Conservation (phyloP, 192 early-diverging fungal genomes). For the Cetraspora pellucida region DNA sequence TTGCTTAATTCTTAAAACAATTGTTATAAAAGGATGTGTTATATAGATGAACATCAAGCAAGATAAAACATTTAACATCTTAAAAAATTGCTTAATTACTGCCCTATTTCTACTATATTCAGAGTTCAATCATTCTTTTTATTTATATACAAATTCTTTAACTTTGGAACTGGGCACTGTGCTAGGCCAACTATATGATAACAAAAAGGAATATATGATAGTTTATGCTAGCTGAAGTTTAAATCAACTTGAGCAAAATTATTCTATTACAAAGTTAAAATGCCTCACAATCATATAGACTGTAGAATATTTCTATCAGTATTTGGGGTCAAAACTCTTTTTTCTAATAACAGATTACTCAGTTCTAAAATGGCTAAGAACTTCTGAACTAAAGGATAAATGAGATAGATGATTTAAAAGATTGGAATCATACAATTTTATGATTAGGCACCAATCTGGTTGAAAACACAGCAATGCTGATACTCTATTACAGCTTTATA, state of each 20-base stretch:
- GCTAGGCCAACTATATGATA: not conserved
- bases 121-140: not conserved
- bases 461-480: not conserved
- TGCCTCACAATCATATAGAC: not conserved
- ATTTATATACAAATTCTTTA: not conserved
- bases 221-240: not conserved
- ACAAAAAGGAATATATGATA: constrained; percentile 1
- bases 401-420: not conserved
- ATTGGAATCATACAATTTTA: not conserved
- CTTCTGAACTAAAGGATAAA: not conserved
- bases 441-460: not conserved
- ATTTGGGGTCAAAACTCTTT: not conserved
- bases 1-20: not conserved
- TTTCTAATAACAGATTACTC: not conserved
- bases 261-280: constrained; percentile 28
- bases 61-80: not conserved
- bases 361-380: not conserved
- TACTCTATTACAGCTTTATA: too few relatives aligned
- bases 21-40: constrained; percentile 1
- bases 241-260: not conserved
- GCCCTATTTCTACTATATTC: not conserved
- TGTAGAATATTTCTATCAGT: not conserved
- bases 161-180: not conserved
- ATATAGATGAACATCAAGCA: not conserved
- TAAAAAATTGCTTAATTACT: not conserved